Base-by-base conservation (phyloP, 1,139 yeast genomes). In the Suhomyces wounanorum region DNA sequence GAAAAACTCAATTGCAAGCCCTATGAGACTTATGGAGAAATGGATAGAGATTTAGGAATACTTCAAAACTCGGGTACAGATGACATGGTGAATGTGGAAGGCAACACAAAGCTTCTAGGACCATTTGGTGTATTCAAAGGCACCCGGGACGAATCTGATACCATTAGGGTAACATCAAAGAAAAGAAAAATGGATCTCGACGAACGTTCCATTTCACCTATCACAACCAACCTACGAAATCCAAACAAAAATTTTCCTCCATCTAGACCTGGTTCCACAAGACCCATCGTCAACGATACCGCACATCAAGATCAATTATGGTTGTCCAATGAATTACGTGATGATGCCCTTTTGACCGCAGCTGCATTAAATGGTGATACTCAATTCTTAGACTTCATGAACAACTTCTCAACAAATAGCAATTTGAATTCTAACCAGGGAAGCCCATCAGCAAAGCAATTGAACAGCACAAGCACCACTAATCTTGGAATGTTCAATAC, bases 81-180 rank as follows among this genome's bases (percentile, higher is more conserved):
- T 48, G 56, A 61, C 3, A 66, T 79, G 47, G 73, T 70, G 1
- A 58, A 59, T 18, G 48, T 47, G 5, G 70, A 69, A 30, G 73
- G 75, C 2, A 77, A 78, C 52, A 85, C 95, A 0, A 78, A 82
- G 68, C 64, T 81, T 13, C 68, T 81, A 48, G 96, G 96, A 0
- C 96, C 96, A 10, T 91, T 90, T 72, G 96, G 96, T 0, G 96
- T 89, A 1, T 89, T 91, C 60, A 57, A 56, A 30, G 56, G 56
- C 5, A 43, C 30, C 14, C 40, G 23, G 9, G 36, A n/a, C 9
- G 28, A 21, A 1, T 26, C 39, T 3, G 39, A n/a, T 8, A 14
- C 17, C 10, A 16, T 14, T 8, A 9, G 16, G 6, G 39, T 28
- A 2, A 5, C 39, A 14, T 40, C 33, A 8, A 45, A 40, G 14